Evolutionary conservation across 2,329 filamentous ascomycete genomes (phyloP).

Genomic region (Colletotrichum spaethianum): DNA sequence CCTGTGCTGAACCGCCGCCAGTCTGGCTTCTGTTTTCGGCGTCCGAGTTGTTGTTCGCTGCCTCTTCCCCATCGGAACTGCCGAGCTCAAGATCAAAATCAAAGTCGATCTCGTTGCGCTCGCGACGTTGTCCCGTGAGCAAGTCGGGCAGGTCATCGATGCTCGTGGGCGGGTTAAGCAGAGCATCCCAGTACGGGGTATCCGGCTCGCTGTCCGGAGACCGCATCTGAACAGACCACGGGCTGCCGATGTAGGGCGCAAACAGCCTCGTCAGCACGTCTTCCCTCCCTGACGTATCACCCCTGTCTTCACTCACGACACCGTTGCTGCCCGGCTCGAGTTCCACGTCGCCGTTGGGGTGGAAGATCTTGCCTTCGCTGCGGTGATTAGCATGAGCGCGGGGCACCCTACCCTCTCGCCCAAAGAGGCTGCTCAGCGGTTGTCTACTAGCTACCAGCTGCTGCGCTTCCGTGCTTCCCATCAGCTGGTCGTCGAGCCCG

Average conservation of each 20-base stretch:
- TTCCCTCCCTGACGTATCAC: constrained; percentile 73
- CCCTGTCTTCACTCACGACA: constrained; percentile 71
- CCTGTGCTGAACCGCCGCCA: not conserved
- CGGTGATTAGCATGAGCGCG: constrained; percentile 71
- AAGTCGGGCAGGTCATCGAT: constrained; percentile 60
- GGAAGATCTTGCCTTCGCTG: constrained; percentile 77
- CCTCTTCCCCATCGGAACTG: constrained; percentile 44
- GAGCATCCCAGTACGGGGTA: constrained; percentile 58
- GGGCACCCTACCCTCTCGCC: constrained; percentile 79
- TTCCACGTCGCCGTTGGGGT: constrained; percentile 74
- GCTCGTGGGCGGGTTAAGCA: constrained; percentile 62
- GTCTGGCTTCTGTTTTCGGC: constrained; percentile 45
- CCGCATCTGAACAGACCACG: constrained; percentile 47
- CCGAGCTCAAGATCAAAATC: constrained; percentile 38
- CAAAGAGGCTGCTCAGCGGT: constrained; percentile 81
- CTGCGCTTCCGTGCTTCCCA: constrained; percentile 81
- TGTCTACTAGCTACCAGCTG: constrained; percentile 83
- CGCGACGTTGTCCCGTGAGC: constrained; percentile 48
- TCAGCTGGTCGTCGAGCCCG: constrained; percentile 82
- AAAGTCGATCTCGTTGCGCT: constrained; percentile 43
- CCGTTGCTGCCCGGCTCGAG: constrained; percentile 71
- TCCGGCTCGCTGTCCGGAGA: constrained; percentile 51
- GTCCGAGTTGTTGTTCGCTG: constrained; percentile 45
- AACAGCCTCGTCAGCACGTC: constrained; percentile 72
- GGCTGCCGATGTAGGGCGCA: constrained; percentile 47